Percentiles rank a stretch among this genome's conserved stretches.
Evolutionary conservation across 2,329 filamentous ascomycete genomes (phyloP).

Genomic region (Clarireedia monteithiana): DNA sequence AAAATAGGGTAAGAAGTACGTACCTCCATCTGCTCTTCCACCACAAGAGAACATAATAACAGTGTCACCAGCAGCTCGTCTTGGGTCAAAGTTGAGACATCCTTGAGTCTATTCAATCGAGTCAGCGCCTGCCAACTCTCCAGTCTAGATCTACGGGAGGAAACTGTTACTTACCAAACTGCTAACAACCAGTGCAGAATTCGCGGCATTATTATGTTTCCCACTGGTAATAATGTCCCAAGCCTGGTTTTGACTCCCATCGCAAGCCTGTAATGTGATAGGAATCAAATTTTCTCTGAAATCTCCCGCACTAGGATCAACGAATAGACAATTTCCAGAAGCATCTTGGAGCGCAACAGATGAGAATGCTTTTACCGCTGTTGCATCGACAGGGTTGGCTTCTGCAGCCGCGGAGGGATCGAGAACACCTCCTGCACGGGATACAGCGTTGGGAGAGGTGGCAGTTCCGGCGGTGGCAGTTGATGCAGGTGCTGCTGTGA

Average conservation of each 20-base stretch:
- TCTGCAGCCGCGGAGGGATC: conserved; percentile 27
- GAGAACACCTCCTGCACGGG: conserved; percentile 3
- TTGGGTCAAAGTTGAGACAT: conserved; percentile 51
- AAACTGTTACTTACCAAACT: conserved; percentile 32
- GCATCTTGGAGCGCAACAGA: conserved; percentile 35
- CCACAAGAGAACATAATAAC: conserved; percentile 52
- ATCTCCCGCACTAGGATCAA: conserved; percentile 37
- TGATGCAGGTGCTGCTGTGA: background rate
- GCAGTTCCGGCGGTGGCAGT: background rate
- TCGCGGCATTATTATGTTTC: conserved; percentile 39
- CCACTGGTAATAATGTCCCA: background rate
- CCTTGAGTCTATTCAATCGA: conserved; percentile 39
- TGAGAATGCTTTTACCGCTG: conserved; percentile 35
- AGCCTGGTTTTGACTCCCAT: background rate
- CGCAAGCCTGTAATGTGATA: conserved; percentile 23
- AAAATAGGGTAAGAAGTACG: background rate
- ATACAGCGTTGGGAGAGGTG: background rate
- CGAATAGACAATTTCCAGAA: conserved; percentile 35
- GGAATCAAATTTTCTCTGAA: conserved; percentile 40
- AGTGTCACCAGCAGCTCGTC: conserved; percentile 42
- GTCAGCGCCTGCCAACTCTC: background rate
- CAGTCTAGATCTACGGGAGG: background rate
- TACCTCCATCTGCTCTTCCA: conserved; percentile 44
- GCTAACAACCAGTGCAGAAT: conserved; percentile 44
- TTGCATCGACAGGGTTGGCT: conserved; percentile 36